A percentile compares a stretch with the other conserved stretches of the same genome.
Conservation (phyloP, 768 basidiomycete genomes). For the Pleurotus citrinopileatus region DNA sequence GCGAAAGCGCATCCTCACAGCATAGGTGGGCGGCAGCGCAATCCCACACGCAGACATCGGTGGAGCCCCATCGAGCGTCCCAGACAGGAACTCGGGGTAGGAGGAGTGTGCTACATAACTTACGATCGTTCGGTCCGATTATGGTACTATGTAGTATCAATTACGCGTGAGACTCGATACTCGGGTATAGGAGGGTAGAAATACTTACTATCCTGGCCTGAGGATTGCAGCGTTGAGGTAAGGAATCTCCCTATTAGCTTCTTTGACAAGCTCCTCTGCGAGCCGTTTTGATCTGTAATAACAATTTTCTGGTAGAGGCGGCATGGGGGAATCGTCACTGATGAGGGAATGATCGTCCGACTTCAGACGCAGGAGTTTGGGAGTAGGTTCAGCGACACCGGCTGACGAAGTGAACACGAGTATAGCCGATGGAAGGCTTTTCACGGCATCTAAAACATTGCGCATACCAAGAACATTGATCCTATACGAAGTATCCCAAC, state of each 20-base stretch:
- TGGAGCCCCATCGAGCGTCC: slow-evolving; percentile 27
- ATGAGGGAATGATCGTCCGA: slow-evolving; percentile 25
- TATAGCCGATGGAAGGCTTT: slow-evolving; percentile 34
- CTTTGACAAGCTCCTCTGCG: slow-evolving; percentile 52
- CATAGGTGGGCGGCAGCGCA: slow-evolving; percentile 31
- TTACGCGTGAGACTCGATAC: not conserved
- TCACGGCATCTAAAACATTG: slow-evolving; percentile 45
- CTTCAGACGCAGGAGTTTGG: slow-evolving; percentile 28
- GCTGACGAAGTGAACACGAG: slow-evolving; percentile 44
- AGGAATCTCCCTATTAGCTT: slow-evolving; percentile 41
- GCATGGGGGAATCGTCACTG: slow-evolving; percentile 44
- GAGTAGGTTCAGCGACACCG: slow-evolving; percentile 42
- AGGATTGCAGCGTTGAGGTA: slow-evolving; percentile 40
- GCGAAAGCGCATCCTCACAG: slow-evolving; percentile 25
- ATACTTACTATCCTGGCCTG: slow-evolving; percentile 29
- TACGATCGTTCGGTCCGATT: slow-evolving; percentile 29
- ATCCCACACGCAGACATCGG: slow-evolving; percentile 33
- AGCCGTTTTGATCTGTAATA: slow-evolving; percentile 55
- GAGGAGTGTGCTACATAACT: slow-evolving; percentile 25
- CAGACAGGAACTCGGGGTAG: slow-evolving; percentile 28
- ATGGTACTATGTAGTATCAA: slow-evolving; percentile 23
- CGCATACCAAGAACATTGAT: slow-evolving; percentile 48
- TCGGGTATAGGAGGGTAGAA: too few relatives aligned
- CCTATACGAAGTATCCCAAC: slow-evolving; percentile 40
- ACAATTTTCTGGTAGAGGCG: slow-evolving; percentile 36